Conservation (phyloP, 495 filamentous ascomycete species). For the Tuber microsphaerosporum region DNA sequence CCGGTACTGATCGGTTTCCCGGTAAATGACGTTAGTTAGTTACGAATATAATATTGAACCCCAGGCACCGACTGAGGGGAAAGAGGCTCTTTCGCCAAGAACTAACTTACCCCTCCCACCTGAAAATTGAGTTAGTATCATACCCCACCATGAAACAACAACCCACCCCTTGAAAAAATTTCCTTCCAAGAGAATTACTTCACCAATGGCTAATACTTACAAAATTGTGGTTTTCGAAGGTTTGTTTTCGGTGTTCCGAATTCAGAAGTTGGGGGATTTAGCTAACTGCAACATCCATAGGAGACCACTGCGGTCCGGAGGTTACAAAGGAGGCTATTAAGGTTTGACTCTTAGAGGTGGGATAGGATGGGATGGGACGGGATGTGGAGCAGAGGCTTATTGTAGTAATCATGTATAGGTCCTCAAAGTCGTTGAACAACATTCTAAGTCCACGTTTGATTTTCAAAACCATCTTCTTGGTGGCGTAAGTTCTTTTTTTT, state of each 20-base stretch:
- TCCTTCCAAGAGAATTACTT: background rate
- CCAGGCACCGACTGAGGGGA: too few relatives aligned
- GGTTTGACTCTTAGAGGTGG: constrained; percentile 12
- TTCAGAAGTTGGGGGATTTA: background rate
- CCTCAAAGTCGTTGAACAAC: constrained; percentile 66
- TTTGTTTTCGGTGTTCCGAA: background rate
- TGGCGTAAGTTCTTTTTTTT: constrained; percentile 59
- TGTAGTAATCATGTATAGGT: constrained; percentile 48
- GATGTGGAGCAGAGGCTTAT: background rate
- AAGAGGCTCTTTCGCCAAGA: background rate
- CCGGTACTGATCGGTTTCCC: too few relatives aligned
- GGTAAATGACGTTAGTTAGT: too few relatives aligned
- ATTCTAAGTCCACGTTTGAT: constrained; percentile 70
- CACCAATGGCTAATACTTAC: constrained; percentile 39
- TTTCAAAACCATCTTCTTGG: constrained; percentile 87
- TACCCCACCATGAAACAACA: background rate
- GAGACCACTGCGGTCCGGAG: constrained; percentile 94
- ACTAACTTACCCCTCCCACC: background rate
- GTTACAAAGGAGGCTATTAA: constrained; percentile 49
- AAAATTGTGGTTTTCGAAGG: constrained; percentile 49
- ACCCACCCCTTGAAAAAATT: background rate
- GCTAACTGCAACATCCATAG: constrained; percentile 38
- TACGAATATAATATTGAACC: too few relatives aligned
- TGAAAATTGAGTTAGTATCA: background rate
- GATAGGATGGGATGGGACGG: background rate